Conservation (phyloP, 2,329 filamentous ascomycete species). For the Trichophyton benhamiae region DNA sequence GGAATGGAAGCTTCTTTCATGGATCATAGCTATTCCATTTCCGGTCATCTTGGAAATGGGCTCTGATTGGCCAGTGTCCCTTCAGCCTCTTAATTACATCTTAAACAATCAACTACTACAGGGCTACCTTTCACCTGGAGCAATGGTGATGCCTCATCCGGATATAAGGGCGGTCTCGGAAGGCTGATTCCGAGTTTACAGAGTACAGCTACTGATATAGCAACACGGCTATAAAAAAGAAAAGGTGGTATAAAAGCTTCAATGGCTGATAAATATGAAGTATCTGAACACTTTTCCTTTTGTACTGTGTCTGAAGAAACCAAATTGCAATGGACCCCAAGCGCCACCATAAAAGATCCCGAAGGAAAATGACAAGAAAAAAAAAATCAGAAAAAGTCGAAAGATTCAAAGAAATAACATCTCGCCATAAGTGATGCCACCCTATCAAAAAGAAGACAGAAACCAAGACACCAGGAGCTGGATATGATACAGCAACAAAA, state of each 20-base stretch:
- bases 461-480: slow-evolving; percentile 5
- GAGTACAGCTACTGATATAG: too few species aligned
- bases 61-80: background rate
- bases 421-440: slow-evolving; percentile 7
- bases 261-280: background rate
- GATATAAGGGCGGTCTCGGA: background rate
- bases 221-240: too few species aligned
- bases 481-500: slow-evolving; percentile 31
- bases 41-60: background rate
- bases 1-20: too few species aligned
- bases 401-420: slow-evolving; percentile 5
- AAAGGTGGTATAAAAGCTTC: background rate
- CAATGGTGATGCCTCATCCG: too few species aligned
- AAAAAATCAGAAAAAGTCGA: slow-evolving; percentile 2
- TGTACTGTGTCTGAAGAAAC: background rate
- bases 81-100: background rate
- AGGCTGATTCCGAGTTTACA: background rate
- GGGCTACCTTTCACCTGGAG: too few species aligned
- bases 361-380: slow-evolving; percentile 1
- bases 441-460: slow-evolving; percentile 7
- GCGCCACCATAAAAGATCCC: slow-evolving; percentile 8
- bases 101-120: too few species aligned
- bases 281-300: background rate
- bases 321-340: slow-evolving; percentile 6
- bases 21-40: background rate